These are phyloP conservation scores for Tephrocybe sp. DNA, from an alignment of 768 basidiomycete genomes.

Conservation along the genomic window DNA sequence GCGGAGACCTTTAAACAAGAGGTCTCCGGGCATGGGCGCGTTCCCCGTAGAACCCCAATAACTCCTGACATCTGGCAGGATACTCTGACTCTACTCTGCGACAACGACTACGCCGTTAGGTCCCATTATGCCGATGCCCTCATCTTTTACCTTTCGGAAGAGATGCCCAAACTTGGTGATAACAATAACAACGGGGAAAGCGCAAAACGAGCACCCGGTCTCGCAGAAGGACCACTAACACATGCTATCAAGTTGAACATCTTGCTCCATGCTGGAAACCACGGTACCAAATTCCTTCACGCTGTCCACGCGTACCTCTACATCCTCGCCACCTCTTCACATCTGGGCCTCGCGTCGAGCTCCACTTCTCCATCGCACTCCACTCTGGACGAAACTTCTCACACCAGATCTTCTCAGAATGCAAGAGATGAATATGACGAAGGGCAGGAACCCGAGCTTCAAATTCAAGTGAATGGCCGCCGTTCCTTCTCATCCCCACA, in stretches of 20 bases:
- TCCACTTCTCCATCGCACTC: conserved; percentile 38
- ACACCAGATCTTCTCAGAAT: conserved; percentile 31
- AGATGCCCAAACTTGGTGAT: conserved; percentile 67
- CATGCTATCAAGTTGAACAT: conserved; percentile 45
- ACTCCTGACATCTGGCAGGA: conserved; percentile 90
- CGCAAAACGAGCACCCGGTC: conserved; percentile 42
- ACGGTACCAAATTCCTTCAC: conserved; percentile 70
- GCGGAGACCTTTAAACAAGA: conserved; percentile 28
- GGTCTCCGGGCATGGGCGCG: conserved; percentile 28
- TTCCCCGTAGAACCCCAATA: conserved; percentile 62
- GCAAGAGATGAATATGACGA: conserved; percentile 22
- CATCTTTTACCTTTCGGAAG: conserved; percentile 72
- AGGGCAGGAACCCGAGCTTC: conserved; percentile 26
- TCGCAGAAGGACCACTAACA: conserved; percentile 47
- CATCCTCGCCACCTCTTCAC: conserved; percentile 69
- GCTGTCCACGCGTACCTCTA: conserved; percentile 80
- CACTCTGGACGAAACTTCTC: conserved; percentile 25
- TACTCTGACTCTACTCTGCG: conserved; percentile 80
- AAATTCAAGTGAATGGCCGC: conserved; percentile 36
- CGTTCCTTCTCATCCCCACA: conserved; percentile 43
- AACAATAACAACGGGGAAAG: conserved; percentile 32
- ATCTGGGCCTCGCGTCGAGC: conserved; percentile 47
- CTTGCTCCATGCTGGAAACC: conserved; percentile 55
- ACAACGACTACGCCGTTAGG: conserved; percentile 72
- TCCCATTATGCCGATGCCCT: conserved; percentile 73